phyloP scores from a whole-genome alignment of 768 basidiomycete species.

The Mrakia gelida region DNA sequence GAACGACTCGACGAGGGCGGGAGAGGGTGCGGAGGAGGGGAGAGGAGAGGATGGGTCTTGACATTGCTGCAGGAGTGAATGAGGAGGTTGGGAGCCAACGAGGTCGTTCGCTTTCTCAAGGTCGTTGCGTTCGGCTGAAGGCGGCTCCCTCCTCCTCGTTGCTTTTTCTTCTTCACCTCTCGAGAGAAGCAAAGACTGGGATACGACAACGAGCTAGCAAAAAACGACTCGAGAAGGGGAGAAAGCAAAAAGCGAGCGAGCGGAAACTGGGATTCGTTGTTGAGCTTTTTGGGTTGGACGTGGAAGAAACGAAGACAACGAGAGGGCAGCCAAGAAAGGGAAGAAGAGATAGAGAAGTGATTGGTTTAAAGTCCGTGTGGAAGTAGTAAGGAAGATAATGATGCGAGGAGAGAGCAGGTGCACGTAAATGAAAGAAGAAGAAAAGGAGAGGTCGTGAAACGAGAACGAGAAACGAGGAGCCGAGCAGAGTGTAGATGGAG shows the following conservation, averaged over 20 bases:
- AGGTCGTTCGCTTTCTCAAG: neutral
- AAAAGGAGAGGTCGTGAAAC: too few species aligned
- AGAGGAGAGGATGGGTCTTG: neutral
- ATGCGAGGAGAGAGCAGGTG: too few species aligned
- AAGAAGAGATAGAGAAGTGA: too few species aligned
- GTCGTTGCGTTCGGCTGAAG: neutral
- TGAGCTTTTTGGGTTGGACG: too few species aligned
- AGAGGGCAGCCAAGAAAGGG: too few species aligned
- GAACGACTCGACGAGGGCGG: neutral
- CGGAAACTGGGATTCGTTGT: too few species aligned
- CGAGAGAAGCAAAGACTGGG: neutral
- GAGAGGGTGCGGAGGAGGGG: neutral
- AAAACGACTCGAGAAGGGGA: neutral
- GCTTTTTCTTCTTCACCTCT: neutral
- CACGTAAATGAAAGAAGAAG: too few species aligned
- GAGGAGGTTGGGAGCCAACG: neutral
- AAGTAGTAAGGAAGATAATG: too few species aligned
- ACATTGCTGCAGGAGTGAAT: neutral
- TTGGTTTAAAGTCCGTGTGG: too few species aligned
- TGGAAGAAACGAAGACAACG: too few species aligned
- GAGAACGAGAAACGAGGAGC: neutral
- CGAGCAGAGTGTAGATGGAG: neutral
- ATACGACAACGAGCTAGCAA: conserved; percentile 9
- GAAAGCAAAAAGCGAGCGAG: neutral
- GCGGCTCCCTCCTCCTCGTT: too few species aligned